Conservation (phyloP, 257 asterid genomes). For the Solanum sejunctum region DNA sequence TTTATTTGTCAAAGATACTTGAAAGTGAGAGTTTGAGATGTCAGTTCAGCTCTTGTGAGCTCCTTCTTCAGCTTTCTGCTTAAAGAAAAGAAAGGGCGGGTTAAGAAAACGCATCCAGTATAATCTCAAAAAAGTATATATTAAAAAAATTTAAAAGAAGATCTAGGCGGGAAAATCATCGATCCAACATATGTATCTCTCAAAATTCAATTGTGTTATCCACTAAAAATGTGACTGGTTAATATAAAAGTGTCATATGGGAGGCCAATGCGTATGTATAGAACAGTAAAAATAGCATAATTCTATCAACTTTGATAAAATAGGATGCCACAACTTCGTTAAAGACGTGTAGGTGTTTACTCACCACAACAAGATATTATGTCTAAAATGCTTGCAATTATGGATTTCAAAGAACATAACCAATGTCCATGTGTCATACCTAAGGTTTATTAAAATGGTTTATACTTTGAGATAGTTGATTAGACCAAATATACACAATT, state of each 20-base stretch:
- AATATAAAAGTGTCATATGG: background rate
- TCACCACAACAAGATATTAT: background rate
- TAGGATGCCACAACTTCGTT: background rate
- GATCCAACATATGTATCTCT: background rate
- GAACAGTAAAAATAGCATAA: background rate
- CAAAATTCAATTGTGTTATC: background rate
- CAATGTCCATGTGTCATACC: background rate
- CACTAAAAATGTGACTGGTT: background rate
- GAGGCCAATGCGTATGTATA: background rate
- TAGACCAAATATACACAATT: background rate
- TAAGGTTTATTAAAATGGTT: background rate
- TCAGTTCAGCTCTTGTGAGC: background rate
- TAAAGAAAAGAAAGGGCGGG: background rate
- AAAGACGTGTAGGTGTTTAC: background rate
- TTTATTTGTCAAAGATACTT: background rate
- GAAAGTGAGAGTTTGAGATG: background rate
- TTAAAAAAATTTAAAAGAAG: background rate
- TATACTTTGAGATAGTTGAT: background rate
- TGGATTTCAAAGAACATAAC: background rate
- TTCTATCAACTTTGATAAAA: background rate
- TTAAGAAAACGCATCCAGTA: background rate
- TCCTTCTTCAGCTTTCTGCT: conserved; percentile 1
- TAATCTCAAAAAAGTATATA: background rate
- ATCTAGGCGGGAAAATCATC: background rate
- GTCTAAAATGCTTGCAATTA: background rate